Evolutionary conservation across 192 early-diverging fungal genomes (phyloP), one percentile per base, ranked within the genome.

Genomic region (Obelidium mucronatum): DNA sequence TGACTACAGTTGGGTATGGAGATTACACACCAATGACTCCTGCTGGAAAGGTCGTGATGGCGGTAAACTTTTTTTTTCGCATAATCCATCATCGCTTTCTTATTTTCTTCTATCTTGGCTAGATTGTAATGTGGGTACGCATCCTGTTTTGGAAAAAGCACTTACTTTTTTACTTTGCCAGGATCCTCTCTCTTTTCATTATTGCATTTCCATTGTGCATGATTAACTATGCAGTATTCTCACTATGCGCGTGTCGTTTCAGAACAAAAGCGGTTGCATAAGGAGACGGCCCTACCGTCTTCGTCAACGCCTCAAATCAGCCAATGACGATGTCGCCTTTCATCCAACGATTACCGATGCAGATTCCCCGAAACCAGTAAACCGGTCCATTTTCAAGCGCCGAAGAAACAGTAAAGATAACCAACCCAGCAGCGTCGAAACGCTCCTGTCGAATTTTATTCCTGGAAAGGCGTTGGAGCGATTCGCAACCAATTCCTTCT

Each of bases 131-230:
- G 58, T 24, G 8, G 24, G n/a, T n/a, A n/a, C n/a, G n/a, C n/a
- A n/a, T n/a, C n/a, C n/a, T n/a, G n/a, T n/a, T n/a, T n/a, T n/a
- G n/a, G n/a, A n/a, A n/a, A n/a, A n/a, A n/a, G n/a, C n/a, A n/a
- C n/a, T n/a, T n/a, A n/a, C n/a, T n/a, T n/a, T n/a, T n/a, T n/a
- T n/a, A n/a, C n/a, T n/a, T n/a, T n/a, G n/a, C n/a, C n/a, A n/a
- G n/a, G n/a, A n/a, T n/a, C n/a, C 30, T 60, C 13, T 75, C 79
- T 28, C 61, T 80, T 24, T 75, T 80, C 44, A 51, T 80, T 64
- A 31, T 80, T 13, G 79, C 79, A 31, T 80, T 80, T 71, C 79
- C 79, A 22, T 78, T 80, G 15, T 77, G 73, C 68, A 77, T 80
- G 54, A 80, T 80, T 65, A n/a, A 79, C 79, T 4, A 81, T 61